A percentile compares a stretch with the other conserved stretches of the same genome.
These are phyloP conservation scores for Esteya vermicola DNA, from an alignment of 2,329 filamentous ascomycete genomes.

Conservation along the genomic window DNA sequence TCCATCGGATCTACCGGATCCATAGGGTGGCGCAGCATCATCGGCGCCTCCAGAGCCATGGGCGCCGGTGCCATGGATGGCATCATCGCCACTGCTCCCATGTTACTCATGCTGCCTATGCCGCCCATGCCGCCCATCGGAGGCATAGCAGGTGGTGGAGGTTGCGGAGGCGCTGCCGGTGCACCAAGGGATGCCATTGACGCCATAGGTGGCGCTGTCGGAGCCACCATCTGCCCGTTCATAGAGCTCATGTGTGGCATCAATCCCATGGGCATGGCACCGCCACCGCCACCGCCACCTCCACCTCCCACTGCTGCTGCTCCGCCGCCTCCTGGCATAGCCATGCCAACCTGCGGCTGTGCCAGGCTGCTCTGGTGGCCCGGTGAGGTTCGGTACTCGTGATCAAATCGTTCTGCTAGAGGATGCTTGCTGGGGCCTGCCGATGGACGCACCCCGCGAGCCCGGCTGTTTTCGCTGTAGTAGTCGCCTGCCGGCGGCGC, in stretches of 20 bases:
- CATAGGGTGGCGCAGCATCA: constrained; percentile 25
- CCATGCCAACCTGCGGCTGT: constrained; percentile 4
- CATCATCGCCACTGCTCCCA: too few relatives aligned
- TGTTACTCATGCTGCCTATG: too few relatives aligned
- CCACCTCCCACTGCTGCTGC: too few relatives aligned
- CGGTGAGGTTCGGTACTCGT: too few relatives aligned
- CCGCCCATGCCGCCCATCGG: constrained; percentile 6
- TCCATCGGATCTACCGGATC: too few relatives aligned
- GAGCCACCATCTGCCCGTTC: constrained; percentile 6
- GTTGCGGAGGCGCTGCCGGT: constrained; percentile 5
- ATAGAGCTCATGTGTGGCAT: not conserved
- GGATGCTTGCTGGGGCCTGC: too few relatives aligned
- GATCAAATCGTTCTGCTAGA: too few relatives aligned
- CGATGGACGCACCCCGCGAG: too few relatives aligned
- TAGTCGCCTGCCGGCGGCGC: constrained; percentile 20
- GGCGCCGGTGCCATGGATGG: constrained; percentile 14
- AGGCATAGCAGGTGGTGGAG: constrained; percentile 5
- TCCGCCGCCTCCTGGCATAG: too few relatives aligned
- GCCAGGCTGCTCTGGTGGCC: not conserved
- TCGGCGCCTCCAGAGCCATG: constrained; percentile 13
- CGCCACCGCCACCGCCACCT: not conserved
- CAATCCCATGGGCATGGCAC: too few relatives aligned
- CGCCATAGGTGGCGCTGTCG: constrained; percentile 10
- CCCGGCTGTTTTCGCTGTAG: constrained; percentile 22
- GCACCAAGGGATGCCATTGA: constrained; percentile 14